Evolutionary conservation across 2,329 filamentous ascomycete genomes (phyloP).

Genomic region (Aplosporella prunicola): DNA sequence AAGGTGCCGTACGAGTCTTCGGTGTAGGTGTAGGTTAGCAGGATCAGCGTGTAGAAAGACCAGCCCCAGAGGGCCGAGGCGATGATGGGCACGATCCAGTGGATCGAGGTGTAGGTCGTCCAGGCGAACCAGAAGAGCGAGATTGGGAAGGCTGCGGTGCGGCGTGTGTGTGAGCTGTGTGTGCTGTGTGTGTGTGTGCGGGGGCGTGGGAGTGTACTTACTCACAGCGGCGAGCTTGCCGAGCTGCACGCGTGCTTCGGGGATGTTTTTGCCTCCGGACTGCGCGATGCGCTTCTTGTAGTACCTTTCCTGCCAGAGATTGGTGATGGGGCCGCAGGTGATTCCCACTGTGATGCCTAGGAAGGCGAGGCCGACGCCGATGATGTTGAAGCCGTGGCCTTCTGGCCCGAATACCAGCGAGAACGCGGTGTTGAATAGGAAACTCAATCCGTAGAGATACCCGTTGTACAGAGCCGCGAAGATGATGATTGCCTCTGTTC

Average conservation of each 20-base stretch:
- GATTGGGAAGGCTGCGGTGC: conserved; percentile 17
- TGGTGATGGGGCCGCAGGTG: conserved; percentile 34
- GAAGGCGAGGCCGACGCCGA: conserved; percentile 34
- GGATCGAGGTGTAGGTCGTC: conserved; percentile 13
- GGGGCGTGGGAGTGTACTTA: conserved; percentile 19
- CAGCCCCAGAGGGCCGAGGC: conserved; percentile 42
- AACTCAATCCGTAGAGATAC: conserved; percentile 41
- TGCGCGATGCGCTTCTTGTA: conserved; percentile 29
- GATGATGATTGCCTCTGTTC: conserved; percentile 39
- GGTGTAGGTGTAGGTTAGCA: conserved; percentile 42
- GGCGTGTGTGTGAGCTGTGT: conserved; percentile 16
- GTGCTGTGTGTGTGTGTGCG: too few species aligned
- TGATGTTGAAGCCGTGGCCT: conserved; percentile 34
- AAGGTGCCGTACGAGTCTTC: conserved; percentile 40
- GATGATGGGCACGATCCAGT: conserved; percentile 38
- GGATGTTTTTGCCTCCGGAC: conserved; percentile 26
- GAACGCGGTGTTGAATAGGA: conserved; percentile 43
- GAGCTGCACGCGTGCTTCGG: conserved; percentile 35
- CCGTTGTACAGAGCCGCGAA: conserved; percentile 42
- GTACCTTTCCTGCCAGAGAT: conserved; percentile 36
- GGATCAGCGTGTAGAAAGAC: conserved; percentile 42
- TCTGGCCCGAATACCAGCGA: conserved; percentile 38
- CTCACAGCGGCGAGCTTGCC: conserved; percentile 33
- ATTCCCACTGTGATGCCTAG: conserved; percentile 34
- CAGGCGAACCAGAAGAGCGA: conserved; percentile 13